A percentile compares a stretch with the other conserved stretches of the same genome.
phyloP scores from a whole-genome alignment of 805 yeast genomes.

The Ogataea trehalophila region DNA sequence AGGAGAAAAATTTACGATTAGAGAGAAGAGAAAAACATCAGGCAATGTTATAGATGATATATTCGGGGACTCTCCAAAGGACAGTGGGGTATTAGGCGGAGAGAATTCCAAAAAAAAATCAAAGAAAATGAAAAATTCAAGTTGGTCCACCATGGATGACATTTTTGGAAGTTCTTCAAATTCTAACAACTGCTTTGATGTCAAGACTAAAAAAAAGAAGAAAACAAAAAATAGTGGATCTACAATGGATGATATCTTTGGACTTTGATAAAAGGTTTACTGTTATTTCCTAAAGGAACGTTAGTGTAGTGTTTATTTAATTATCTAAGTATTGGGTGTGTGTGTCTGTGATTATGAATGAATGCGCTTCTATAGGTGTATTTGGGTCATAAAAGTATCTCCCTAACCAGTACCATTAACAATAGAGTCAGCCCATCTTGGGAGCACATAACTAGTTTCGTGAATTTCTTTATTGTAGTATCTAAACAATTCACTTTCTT shows the following conservation, averaged over 20 bases:
- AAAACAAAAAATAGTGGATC: slow-evolving; percentile 45
- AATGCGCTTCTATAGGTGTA: too few relatives aligned
- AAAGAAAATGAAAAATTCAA: slow-evolving; percentile 8
- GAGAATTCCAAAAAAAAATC: slow-evolving; percentile 4
- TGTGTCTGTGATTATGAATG: background rate
- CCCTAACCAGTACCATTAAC: slow-evolving; percentile 13
- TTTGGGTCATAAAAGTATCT: background rate
- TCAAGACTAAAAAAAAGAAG: slow-evolving; percentile 23
- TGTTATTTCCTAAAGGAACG: background rate
- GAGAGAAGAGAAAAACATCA: background rate
- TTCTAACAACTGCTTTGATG: background rate
- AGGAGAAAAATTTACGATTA: background rate
- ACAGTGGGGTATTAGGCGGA: background rate
- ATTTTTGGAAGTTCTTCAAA: background rate
- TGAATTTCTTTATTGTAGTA: slow-evolving; percentile 70
- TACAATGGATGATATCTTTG: slow-evolving; percentile 76
- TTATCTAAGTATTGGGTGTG: background rate
- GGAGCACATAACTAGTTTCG: slow-evolving; percentile 68
- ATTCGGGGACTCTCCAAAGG: slow-evolving; percentile 5
- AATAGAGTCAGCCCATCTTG: slow-evolving; percentile 60
- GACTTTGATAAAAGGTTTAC: slow-evolving; percentile 27
- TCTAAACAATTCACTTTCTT: slow-evolving; percentile 46
- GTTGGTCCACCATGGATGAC: slow-evolving; percentile 2
- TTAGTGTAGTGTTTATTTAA: background rate
- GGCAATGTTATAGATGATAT: slow-evolving; percentile 4